Base-by-base conservation (phyloP, 352 stramenopile species). In the Pythium myriotylum region DNA sequence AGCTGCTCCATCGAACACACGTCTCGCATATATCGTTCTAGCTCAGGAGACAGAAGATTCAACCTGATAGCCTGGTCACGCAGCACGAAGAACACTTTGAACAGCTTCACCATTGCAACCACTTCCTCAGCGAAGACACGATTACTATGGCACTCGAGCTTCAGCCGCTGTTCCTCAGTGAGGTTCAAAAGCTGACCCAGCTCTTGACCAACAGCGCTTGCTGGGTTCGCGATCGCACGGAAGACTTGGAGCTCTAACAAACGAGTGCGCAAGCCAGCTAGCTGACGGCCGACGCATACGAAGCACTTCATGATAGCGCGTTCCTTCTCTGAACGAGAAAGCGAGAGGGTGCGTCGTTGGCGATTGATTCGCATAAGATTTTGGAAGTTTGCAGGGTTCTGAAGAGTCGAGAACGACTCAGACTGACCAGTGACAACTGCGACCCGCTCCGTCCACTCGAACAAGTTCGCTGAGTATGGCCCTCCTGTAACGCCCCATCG, bases 71-170 rank as follows among this genome's bases (percentile, higher is more conserved):
- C 85, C 65, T 90, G 79, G 29, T 76, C 77, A 13, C 85, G 83
- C 35, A 94, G 50, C 2, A 73, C 79, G 47, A 87, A 80, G 69
- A 92, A 94, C 16, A 87, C 77, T 60, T 94, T 94, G 62, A 94
- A 88, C 23, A 94, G 70, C 67, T 83, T 79, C 32, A 81, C 77
- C 47, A 92, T 72, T 60, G 80, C 58, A 55, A 81, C 50, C 4
- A 89, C 75, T 42, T 94, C 72, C 9, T 81, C 61, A 45, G 73
- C 77, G n/a, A 91, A 80, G 55, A 89, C 75, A 66, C 78, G 70
- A 43, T 78, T 69, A 4, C 81, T 81, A 41, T 86, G 68, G 62
- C 76, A 84, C 58, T 89, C 76, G 1, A 94, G 68, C 61, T 88
- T 73, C 37, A 84, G 66, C 51, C 77, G 77, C 60, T 94, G 85